Base-by-base conservation (phyloP, 2,329 filamentous ascomycete genomes). In the Salinomyces thailandicus region DNA sequence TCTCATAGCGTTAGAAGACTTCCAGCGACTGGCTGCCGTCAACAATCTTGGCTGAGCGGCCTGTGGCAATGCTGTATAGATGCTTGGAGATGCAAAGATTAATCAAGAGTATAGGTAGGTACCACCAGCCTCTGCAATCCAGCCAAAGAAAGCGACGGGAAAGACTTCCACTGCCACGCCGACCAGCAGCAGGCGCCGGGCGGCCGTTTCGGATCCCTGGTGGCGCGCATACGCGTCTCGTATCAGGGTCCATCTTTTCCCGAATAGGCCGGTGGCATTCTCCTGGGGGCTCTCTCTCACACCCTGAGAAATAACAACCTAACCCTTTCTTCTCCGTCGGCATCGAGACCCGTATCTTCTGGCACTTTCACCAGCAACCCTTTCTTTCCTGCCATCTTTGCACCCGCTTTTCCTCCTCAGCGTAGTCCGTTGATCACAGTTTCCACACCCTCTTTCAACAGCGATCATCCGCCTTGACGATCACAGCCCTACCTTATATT, bases 371-470 rank as follows among this genome's bases (percentile, higher is more conserved):
- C 9, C 22, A 9, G n/a, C 22, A 26, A 8, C n/a, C n/a, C 22
- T n/a, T 26, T 26, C 22, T 26, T 26, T 26, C n/a, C 22, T 26
- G n/a, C n/a, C n/a, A n/a, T 26, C 22, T n/a, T 26, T 26, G 9
- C 22, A n/a, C 22, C n/a, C 22, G 22, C 22, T n/a, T 26, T n/a
- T 26, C n/a, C 22, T n/a, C 22, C 2, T 26, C n/a, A n/a, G 22
- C 22, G 22, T 26, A 9, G 22, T 8, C n/a, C 22, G 9, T 26
- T n/a, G 22, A n/a, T n/a, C 22, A 26, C 22, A 26, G 9, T 18
- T 26, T 35, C 22, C 24, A 16, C 14, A 35, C 33, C 16, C 33
- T 35, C 33, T 27, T 35, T 35, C 20, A 27, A n/a, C 11, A n/a
- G n/a, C n/a, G n/a, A n/a, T n/a, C n/a, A n/a, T n/a, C n/a, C n/a